Percentiles rank a stretch among this genome's conserved stretches.
Evolutionary conservation across 768 basidiomycete genomes (phyloP).

Genomic region (Sarcodon aspratus): DNA sequence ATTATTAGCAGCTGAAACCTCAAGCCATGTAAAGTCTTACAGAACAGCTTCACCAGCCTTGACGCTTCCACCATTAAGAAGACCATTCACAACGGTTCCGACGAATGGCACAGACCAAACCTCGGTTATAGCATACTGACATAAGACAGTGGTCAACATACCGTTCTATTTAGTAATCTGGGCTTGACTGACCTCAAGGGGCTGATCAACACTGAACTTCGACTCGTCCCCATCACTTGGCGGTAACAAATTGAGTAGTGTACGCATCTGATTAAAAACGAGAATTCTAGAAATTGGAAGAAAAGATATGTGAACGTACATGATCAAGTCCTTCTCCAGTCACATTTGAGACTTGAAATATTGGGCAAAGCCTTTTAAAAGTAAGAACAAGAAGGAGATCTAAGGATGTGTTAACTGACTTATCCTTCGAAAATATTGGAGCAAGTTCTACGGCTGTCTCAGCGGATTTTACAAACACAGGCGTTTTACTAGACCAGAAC

Average conservation of each 20-base stretch:
- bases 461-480: conserved; percentile 73
- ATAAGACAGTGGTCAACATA: conserved; percentile 1
- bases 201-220: conserved; percentile 71
- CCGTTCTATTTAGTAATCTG: background rate
- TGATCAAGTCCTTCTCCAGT: conserved; percentile 85
- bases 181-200: conserved; percentile 48
- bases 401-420: conserved; percentile 26
- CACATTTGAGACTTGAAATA: conserved; percentile 90
- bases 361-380: conserved; percentile 62
- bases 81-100: conserved; percentile 77
- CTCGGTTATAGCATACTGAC: conserved; percentile 74
- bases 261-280: conserved; percentile 45
- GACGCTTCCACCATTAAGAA: conserved; percentile 63
- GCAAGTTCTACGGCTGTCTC: conserved; percentile 78
- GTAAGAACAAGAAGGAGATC: background rate
- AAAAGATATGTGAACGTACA: conserved; percentile 25
- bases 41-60: conserved; percentile 75
- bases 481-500: conserved; percentile 67
- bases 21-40: conserved; percentile 2
- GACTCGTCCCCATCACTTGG: conserved; percentile 78
- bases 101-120: conserved; percentile 85
- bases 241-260: conserved; percentile 84
- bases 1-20: background rate
- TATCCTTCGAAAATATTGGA: conserved; percentile 60
- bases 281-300: background rate